phyloP scores from a whole-genome alignment of 768 basidiomycete species.

The Lentinus tigrinus region DNA sequence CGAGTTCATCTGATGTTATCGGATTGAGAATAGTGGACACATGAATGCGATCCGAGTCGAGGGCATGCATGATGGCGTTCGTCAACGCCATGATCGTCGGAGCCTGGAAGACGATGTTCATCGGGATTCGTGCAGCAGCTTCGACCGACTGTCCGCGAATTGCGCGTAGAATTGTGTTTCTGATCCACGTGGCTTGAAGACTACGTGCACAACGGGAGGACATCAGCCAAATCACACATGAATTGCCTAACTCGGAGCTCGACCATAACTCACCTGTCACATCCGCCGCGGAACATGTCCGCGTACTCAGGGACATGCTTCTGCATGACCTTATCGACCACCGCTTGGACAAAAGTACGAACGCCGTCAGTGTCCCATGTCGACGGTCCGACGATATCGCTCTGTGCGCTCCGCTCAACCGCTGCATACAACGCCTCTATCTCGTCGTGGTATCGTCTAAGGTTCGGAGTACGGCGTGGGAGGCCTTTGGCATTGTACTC shows the following conservation, averaged over 20 bases:
- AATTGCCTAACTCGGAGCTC: no score
- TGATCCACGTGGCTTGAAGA: conserved; percentile 32
- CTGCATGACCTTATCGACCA: conserved; percentile 17
- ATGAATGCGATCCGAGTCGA: not conserved
- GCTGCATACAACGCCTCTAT: conserved; percentile 17
- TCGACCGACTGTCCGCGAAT: conserved; percentile 32
- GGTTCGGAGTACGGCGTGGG: conserved; percentile 24
- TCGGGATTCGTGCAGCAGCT: conserved; percentile 19
- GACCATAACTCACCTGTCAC: conserved; percentile 19
- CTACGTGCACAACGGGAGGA: no score
- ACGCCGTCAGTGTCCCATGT: conserved; percentile 11
- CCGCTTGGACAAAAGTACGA: conserved; percentile 12
- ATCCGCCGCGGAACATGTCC: conserved; percentile 24
- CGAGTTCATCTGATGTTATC: not conserved
- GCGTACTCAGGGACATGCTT: conserved; percentile 9
- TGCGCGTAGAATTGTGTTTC: conserved; percentile 30
- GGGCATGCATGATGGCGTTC: not conserved
- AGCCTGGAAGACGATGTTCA: conserved; percentile 34
- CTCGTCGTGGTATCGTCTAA: conserved; percentile 20
- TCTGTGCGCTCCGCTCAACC: conserved; percentile 21
- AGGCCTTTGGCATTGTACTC: conserved; percentile 22
- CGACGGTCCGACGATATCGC: conserved; percentile 14
- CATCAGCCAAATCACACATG: no score
- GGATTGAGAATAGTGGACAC: not conserved
- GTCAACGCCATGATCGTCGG: conserved; percentile 36